Base-by-base conservation (phyloP, 768 basidiomycete genomes). In the Mycena polygramma region DNA sequence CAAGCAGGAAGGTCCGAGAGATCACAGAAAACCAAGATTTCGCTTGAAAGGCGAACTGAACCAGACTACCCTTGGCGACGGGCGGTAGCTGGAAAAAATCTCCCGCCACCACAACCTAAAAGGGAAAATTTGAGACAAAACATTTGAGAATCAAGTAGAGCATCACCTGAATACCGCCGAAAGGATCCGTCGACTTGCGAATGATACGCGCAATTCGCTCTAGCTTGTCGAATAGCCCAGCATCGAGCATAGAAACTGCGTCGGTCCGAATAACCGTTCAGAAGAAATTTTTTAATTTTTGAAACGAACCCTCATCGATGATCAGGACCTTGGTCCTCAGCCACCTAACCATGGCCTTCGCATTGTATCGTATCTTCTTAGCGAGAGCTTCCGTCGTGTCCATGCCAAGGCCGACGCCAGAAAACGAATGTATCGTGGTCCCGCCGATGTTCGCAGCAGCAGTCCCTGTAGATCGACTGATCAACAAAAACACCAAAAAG, bases 71-170 rank as follows among this genome's bases (percentile, higher is more conserved):
- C n/a, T n/a, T 97, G 9, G 84, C 83, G 0, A 99, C 96, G 4
- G 97, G 97, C 0, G 97, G 97, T 8, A 99, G 88, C 79, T 99
- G 97, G 83, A 98, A 98, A 83, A 99, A 99, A 78, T 99, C 97
- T 9, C 97, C 97, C 4, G 96, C 97, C 20, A 98, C 91, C 68
- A 99, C 85, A 10, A 62, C 7, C 57, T 58, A 4, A 19, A 24
- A 24, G 8, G n/a, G 49, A 52, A 20, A 19, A 52, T 19, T n/a
- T n/a, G n/a, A 52, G 22, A 52, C n/a, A 52, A 19, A 20, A 45
- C n/a, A n/a, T n/a, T n/a, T n/a, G n/a, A n/a, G n/a, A n/a, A n/a
- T n/a, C n/a, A n/a, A n/a, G n/a, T n/a, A n/a, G n/a, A n/a, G n/a
- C n/a, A n/a, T n/a, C n/a, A 98, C 81, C 93, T 99, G 97, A 30